A percentile compares a stretch with the other conserved stretches of the same genome.
These are phyloP conservation scores for Sphagnum fallax DNA, from an alignment of 228 moss, liverwort and hornwort genomes.

Conservation along the genomic window DNA sequence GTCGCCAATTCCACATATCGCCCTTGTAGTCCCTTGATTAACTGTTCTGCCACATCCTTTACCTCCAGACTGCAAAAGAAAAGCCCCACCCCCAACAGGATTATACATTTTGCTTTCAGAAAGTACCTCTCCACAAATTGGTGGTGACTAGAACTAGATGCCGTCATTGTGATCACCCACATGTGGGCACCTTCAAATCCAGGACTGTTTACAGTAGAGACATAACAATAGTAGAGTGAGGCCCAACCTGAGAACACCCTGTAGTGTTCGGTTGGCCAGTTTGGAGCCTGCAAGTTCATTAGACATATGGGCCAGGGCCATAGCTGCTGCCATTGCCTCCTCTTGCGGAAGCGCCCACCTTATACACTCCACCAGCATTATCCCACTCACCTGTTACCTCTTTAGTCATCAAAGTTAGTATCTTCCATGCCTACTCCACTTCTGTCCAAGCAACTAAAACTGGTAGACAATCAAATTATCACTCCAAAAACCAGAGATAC, in stretches of 20 bases:
- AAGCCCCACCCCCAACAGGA: background rate
- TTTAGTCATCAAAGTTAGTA: too few species aligned
- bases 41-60: slow-evolving; percentile 39
- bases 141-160: too few species aligned
- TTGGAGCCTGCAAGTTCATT: slow-evolving; percentile 41
- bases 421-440: too few species aligned
- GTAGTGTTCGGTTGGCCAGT: slow-evolving; percentile 41
- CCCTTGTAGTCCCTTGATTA: slow-evolving; percentile 35
- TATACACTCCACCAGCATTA: slow-evolving; percentile 47
- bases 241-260: slow-evolving; percentile 43
- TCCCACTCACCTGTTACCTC: slow-evolving; percentile 36
- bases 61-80: slow-evolving; percentile 28
- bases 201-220: too few species aligned
- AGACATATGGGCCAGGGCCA: slow-evolving; percentile 32
- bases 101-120: too few species aligned
- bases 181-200: too few species aligned
- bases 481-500: too few species aligned
- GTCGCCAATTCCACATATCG: slow-evolving; percentile 34
- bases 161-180: too few species aligned
- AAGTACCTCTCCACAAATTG: too few species aligned
- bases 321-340: slow-evolving; percentile 35
- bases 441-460: too few species aligned
- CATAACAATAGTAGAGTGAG: background rate
- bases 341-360: slow-evolving; percentile 43
- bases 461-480: too few species aligned